A percentile compares a stretch with the other conserved stretches of the same genome.
These are phyloP conservation scores for Fusarium tuaranense DNA, from an alignment of 2,329 filamentous ascomycete genomes.

Conservation along the genomic window DNA sequence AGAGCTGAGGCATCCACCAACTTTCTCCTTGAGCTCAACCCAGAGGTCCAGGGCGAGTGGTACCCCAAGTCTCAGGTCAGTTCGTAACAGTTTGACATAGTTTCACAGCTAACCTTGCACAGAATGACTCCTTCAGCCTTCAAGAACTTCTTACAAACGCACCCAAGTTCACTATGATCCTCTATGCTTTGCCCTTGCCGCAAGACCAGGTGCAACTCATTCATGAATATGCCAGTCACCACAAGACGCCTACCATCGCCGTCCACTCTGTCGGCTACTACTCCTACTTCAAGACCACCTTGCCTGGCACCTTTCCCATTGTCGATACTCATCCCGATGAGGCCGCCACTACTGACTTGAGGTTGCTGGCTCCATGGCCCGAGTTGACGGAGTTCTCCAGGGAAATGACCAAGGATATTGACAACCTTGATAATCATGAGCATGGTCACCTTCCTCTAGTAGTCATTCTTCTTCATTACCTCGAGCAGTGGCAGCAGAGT, in stretches of 20 bases:
- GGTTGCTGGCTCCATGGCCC: slow-evolving; percentile 87
- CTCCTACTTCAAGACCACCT: slow-evolving; percentile 83
- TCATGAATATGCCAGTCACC: slow-evolving; percentile 60
- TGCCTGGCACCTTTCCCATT: slow-evolving; percentile 87
- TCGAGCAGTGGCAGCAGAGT: slow-evolving; percentile 80
- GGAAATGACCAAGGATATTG: slow-evolving; percentile 76
- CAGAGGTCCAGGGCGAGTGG: slow-evolving; percentile 86
- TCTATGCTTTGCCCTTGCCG: slow-evolving; percentile 65
- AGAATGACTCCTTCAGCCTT: slow-evolving; percentile 51
- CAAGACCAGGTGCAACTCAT: slow-evolving; percentile 58
- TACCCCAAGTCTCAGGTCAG: slow-evolving; percentile 59
- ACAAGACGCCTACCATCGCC: slow-evolving; percentile 80
- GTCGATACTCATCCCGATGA: slow-evolving; percentile 96
- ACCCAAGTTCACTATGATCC: slow-evolving; percentile 63
- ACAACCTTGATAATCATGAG: slow-evolving; percentile 78
- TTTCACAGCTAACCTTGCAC: slow-evolving; percentile 11
- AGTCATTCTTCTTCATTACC: slow-evolving; percentile 82
- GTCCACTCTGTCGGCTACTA: slow-evolving; percentile 94
- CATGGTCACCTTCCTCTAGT: slow-evolving; percentile 95
- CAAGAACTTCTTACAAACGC: slow-evolving; percentile 55
- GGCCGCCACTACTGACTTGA: slow-evolving; percentile 85
- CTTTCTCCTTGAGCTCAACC: slow-evolving; percentile 88
- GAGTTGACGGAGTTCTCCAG: slow-evolving; percentile 77
- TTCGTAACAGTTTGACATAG: background rate
- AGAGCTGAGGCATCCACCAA: slow-evolving; percentile 83